These are phyloP conservation scores for Boletus pseudopeckii DNA, from an alignment of 768 basidiomycete genomes.

Conservation along the genomic window DNA sequence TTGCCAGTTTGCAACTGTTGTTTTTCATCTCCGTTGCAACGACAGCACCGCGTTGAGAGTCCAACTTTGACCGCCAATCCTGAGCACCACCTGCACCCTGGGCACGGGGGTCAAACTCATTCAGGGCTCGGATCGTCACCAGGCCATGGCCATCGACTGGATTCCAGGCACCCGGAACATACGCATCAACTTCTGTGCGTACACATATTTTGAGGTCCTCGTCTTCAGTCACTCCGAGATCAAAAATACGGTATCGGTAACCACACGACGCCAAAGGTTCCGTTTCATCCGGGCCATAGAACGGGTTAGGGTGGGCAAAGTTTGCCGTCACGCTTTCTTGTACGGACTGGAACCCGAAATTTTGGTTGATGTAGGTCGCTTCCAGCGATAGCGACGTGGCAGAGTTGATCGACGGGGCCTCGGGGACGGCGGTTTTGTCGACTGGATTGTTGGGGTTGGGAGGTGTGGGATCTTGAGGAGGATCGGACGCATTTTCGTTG, in stretches of 20 bases:
- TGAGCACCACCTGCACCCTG: slow-evolving; percentile 91
- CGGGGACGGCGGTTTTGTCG: slow-evolving; percentile 61
- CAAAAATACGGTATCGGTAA: slow-evolving; percentile 94
- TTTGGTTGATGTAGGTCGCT: slow-evolving; percentile 98
- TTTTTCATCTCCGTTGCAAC: slow-evolving; percentile 99
- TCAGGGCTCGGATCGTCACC: slow-evolving; percentile 90
- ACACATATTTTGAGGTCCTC: slow-evolving; percentile 90
- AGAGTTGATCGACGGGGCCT: slow-evolving; percentile 84
- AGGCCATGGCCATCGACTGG: slow-evolving; percentile 70
- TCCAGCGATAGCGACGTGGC: slow-evolving; percentile 92
- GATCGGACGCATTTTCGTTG: slow-evolving; percentile 97
- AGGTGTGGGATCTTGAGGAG: slow-evolving; percentile 78
- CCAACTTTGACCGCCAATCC: slow-evolving; percentile 98
- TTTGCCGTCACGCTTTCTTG: slow-evolving; percentile 69
- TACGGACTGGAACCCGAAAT: slow-evolving; percentile 96
- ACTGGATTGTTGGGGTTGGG: slow-evolving; percentile 73
- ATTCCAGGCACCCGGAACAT: slow-evolving; percentile 56
- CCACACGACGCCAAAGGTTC: slow-evolving; percentile 95
- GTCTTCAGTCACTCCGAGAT: slow-evolving; percentile 85
- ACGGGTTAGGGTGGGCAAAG: slow-evolving; percentile 88
- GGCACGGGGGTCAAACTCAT: slow-evolving; percentile 92
- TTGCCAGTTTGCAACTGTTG: slow-evolving; percentile 95
- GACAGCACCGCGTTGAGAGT: slow-evolving; percentile 94
- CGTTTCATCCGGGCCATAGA: slow-evolving; percentile 90
- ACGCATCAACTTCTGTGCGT: slow-evolving; percentile 95